These are phyloP conservation scores for Aspergillus funiculosus DNA, from an alignment of 495 filamentous ascomycete genomes.

Conservation along the genomic window DNA sequence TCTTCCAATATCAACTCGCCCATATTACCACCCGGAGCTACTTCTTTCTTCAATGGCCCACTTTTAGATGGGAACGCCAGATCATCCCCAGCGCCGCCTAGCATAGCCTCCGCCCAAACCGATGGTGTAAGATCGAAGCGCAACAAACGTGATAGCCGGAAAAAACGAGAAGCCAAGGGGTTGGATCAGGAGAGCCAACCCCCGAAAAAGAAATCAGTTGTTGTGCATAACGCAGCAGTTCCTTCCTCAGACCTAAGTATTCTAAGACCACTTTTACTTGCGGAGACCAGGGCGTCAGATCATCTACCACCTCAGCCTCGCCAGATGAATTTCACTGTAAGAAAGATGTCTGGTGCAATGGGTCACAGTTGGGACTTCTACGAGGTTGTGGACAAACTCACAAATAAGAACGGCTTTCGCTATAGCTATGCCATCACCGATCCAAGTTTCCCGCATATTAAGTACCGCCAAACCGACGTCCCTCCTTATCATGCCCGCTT, in stretches of 20 bases:
- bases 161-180: slow-evolving; percentile 72
- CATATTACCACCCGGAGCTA: slow-evolving; percentile 25
- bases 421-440: slow-evolving; percentile 92
- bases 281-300: slow-evolving; percentile 37
- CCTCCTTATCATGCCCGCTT: slow-evolving; percentile 75
- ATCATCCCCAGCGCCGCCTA: slow-evolving; percentile 36
- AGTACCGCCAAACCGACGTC: slow-evolving; percentile 84
- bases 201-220: slow-evolving; percentile 34
- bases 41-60: slow-evolving; percentile 28
- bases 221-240: slow-evolving; percentile 27
- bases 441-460: slow-evolving; percentile 73
- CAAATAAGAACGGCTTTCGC: slow-evolving; percentile 84
- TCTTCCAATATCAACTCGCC: slow-evolving; percentile 44
- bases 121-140: slow-evolving; percentile 38
- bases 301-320: slow-evolving; percentile 36
- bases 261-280: slow-evolving; percentile 29
- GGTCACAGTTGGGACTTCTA: slow-evolving; percentile 41
- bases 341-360: slow-evolving; percentile 30
- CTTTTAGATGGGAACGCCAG: slow-evolving; percentile 32
- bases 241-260: slow-evolving; percentile 31
- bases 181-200: slow-evolving; percentile 37
- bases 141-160: slow-evolving; percentile 49
- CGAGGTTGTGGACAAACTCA: slow-evolving; percentile 57
- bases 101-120: slow-evolving; percentile 29
- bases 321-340: slow-evolving; percentile 36